Percentiles rank a stretch among this genome's conserved stretches.
Conservation (phyloP, 768 basidiomycete species). For the Tylopilus felleus region DNA sequence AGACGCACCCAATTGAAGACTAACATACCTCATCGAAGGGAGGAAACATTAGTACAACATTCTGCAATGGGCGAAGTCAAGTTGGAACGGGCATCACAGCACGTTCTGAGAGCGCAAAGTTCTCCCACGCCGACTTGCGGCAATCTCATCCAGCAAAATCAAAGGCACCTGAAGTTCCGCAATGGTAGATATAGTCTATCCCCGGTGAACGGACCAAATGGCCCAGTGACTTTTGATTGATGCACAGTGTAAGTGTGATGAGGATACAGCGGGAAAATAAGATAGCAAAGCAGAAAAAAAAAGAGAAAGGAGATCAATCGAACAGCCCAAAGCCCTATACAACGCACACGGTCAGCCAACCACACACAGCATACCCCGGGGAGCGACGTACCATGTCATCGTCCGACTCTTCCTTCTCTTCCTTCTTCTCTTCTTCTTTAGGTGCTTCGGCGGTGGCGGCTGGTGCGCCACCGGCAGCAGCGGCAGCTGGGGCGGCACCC, state of each 20-base stretch:
- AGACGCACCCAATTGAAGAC: not conserved
- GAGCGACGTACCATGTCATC: constrained; percentile 3
- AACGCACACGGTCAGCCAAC: not conserved
- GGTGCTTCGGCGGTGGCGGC: constrained; percentile 70
- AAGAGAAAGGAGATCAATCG: constrained; percentile 58
- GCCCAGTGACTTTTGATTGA: constrained; percentile 24
- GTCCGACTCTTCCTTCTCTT: constrained; percentile 78
- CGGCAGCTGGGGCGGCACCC: constrained; percentile 47
- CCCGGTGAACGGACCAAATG: constrained; percentile 14
- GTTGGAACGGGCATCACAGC: no score
- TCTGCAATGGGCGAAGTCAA: not conserved
- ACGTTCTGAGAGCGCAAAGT: no score
- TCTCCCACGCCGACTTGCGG: no score
- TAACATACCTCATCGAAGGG: not conserved
- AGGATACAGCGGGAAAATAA: constrained; percentile 25
- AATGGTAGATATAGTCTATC: not conserved
- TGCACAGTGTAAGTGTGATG: constrained; percentile 18
- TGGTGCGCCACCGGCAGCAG: constrained; percentile 54
- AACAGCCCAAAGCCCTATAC: constrained; percentile 91
- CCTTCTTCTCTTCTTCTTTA: constrained; percentile 81
- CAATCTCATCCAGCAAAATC: no score
- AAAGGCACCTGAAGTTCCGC: no score
- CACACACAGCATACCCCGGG: not conserved
- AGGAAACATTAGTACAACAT: not conserved
- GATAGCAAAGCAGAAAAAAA: constrained; percentile 19